A percentile compares a stretch with the other conserved stretches of the same genome.
Conservation (phyloP, 1,139 yeast species). For the Blastobotrys arbuscula region DNA sequence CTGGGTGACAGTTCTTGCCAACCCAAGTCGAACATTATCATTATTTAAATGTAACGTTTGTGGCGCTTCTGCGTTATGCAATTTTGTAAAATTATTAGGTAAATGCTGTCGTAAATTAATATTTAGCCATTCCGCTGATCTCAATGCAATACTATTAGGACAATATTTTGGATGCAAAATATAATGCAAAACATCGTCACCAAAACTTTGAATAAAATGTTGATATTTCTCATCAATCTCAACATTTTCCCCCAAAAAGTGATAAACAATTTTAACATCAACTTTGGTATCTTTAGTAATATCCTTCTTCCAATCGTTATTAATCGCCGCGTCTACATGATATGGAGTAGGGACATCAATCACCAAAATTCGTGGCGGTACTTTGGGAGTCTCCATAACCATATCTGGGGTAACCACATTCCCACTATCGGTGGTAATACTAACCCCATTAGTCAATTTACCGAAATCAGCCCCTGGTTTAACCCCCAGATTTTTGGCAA, state of each 20-base stretch:
- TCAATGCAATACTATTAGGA: slow-evolving; percentile 55
- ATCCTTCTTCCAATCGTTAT: slow-evolving; percentile 23
- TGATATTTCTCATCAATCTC: slow-evolving; percentile 41
- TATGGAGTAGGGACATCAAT: slow-evolving; percentile 63
- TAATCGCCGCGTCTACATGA: slow-evolving; percentile 40
- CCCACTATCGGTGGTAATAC: slow-evolving; percentile 58
- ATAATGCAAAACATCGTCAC: slow-evolving; percentile 50
- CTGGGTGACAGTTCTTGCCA: slow-evolving; percentile 17
- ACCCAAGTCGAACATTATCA: slow-evolving; percentile 15
- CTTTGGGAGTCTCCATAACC: slow-evolving; percentile 60
- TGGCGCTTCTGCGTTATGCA: slow-evolving; percentile 30
- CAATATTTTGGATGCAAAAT: slow-evolving; percentile 64
- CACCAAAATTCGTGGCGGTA: slow-evolving; percentile 56
- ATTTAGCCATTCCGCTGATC: slow-evolving; percentile 48
- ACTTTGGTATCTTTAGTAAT: slow-evolving; percentile 22
- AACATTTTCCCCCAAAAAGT: slow-evolving; percentile 62
- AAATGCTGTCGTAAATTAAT: slow-evolving; percentile 55
- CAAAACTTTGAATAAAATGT: slow-evolving; percentile 47
- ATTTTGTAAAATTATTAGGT: slow-evolving; percentile 48
- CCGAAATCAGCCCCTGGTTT: slow-evolving; percentile 59
- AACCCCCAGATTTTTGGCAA: slow-evolving; percentile 65
- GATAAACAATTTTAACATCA: slow-evolving; percentile 55
- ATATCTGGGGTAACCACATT: slow-evolving; percentile 57
- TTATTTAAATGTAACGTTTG: slow-evolving; percentile 10
- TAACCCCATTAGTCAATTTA: slow-evolving; percentile 52